These are phyloP conservation scores for Coemansia sp. DNA, from an alignment of 192 early-diverging fungal species.

Conservation along the genomic window DNA sequence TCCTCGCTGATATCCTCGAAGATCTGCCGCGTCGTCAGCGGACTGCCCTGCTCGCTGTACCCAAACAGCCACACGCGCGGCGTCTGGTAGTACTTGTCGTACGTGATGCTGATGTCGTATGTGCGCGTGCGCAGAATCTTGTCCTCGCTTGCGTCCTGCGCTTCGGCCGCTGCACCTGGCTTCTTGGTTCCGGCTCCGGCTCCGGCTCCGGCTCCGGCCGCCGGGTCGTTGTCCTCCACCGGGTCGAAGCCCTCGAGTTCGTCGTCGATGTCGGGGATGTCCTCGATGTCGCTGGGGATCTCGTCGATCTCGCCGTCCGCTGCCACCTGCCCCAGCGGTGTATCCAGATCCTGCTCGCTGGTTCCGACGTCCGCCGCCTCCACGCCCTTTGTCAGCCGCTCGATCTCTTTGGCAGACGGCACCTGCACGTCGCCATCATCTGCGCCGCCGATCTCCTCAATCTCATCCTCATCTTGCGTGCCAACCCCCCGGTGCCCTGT, in stretches of 20 bases:
- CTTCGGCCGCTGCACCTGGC: conserved; percentile 1
- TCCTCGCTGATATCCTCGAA: conserved; percentile 99
- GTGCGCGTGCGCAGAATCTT: conserved; percentile 90
- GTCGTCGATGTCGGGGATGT: conserved; percentile 91
- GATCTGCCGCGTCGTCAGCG: conserved; percentile 87
- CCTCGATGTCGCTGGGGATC: conserved; percentile 80
- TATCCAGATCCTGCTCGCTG: conserved; percentile 50
- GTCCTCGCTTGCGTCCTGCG: conserved; percentile 56
- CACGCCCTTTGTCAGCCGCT: conserved; percentile 67
- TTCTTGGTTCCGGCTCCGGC: background rate
- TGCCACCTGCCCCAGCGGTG: conserved; percentile 48
- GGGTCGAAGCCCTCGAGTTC: conserved; percentile 64
- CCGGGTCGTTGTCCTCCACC: conserved; percentile 82
- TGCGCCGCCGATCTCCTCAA: conserved; percentile 63
- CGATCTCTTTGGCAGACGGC: conserved; percentile 50
- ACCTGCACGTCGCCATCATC: conserved; percentile 44
- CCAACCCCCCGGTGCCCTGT: conserved; percentile 51
- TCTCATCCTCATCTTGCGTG: conserved; percentile 50
- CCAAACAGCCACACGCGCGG: conserved; percentile 97
- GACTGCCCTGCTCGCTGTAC: conserved; percentile 83
- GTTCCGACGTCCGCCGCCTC: conserved; percentile 61
- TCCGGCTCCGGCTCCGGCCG: conserved; percentile 22
- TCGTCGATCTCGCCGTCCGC: conserved; percentile 67
- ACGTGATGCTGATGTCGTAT: conserved; percentile 99
- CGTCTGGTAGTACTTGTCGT: conserved; percentile 99